Percentiles rank a stretch among this genome's conserved stretches.
These are phyloP conservation scores for Chlorophyllum brunneum DNA, from an alignment of 768 basidiomycete species.

Conservation along the genomic window DNA sequence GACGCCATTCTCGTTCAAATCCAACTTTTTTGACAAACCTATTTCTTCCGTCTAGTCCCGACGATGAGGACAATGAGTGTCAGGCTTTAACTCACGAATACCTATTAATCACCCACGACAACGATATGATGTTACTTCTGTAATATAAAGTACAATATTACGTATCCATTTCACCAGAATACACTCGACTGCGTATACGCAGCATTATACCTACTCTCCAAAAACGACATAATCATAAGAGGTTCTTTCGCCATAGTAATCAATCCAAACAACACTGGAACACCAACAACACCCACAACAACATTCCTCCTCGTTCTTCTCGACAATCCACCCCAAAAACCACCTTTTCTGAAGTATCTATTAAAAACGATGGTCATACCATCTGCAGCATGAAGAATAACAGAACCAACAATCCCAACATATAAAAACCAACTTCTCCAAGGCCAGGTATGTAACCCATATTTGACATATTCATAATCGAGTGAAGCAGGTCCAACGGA, in stretches of 20 bases:
- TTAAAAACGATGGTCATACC: constrained; percentile 53
- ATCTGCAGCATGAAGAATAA: constrained; percentile 58
- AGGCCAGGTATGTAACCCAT: constrained; percentile 61
- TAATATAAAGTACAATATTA: not conserved
- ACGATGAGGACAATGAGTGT: constrained; percentile 65
- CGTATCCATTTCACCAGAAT: not conserved
- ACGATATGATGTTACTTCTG: not conserved
- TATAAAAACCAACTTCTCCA: constrained; percentile 61
- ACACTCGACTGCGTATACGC: constrained; percentile 27
- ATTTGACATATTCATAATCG: constrained; percentile 81
- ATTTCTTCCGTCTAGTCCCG: constrained; percentile 39
- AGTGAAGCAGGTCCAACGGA: constrained; percentile 71
- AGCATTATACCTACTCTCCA: constrained; percentile 46
- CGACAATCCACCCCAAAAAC: constrained; percentile 16
- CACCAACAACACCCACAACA: constrained; percentile 30
- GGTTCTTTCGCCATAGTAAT: constrained; percentile 54
- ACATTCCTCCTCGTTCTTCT: constrained; percentile 23
- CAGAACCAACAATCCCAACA: constrained; percentile 51
- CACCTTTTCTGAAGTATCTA: constrained; percentile 35
- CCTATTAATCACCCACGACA: too few species aligned
- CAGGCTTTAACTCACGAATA: constrained; percentile 13
- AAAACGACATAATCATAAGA: constrained; percentile 48
- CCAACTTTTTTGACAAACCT: constrained; percentile 7
- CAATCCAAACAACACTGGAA: constrained; percentile 57
- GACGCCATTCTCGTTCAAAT: not conserved